Evolutionary conservation across 2,329 filamentous ascomycete genomes (phyloP).

Genomic region (Claviceps digitariae): DNA sequence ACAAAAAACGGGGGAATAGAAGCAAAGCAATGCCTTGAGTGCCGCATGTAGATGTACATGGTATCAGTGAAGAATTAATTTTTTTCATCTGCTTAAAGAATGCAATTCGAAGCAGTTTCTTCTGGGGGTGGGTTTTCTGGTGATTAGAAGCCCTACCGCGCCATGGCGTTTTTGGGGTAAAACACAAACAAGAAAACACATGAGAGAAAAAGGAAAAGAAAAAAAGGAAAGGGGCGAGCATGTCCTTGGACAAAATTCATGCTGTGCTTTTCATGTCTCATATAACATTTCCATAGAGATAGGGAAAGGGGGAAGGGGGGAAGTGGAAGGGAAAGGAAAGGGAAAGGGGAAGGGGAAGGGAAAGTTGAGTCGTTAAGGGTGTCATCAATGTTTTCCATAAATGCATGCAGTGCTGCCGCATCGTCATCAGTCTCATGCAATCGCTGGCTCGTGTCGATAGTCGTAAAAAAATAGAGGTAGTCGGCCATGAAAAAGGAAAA

Average conservation of each 20-base stretch:
- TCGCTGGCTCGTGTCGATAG: slow-evolving; percentile 3
- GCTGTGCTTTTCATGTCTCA: not conserved
- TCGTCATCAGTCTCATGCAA: slow-evolving; percentile 3
- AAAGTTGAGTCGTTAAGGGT: not conserved
- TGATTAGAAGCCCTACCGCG: not conserved
- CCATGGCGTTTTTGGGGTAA: not conserved
- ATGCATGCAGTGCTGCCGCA: not conserved
- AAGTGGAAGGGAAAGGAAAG: too few relatives aligned
- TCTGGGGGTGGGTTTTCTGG: not conserved
- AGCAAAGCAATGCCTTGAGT: not conserved
- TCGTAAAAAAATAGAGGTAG: not conserved
- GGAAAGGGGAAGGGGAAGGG: not conserved
- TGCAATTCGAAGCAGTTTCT: not conserved
- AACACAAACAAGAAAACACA: not conserved
- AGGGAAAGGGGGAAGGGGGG: not conserved
- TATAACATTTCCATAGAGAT: not conserved
- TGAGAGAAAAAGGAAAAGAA: not conserved
- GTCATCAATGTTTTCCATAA: not conserved
- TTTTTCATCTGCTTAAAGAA: not conserved
- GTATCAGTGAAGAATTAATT: not conserved
- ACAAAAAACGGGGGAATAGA: too few relatives aligned
- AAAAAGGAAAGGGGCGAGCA: too few relatives aligned
- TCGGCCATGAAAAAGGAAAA: not conserved
- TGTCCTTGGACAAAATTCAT: not conserved
- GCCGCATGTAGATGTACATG: not conserved